These are phyloP conservation scores for Casaregolazyma lundiana DNA, from an alignment of 1,139 yeast genomes.

Conservation along the genomic window DNA sequence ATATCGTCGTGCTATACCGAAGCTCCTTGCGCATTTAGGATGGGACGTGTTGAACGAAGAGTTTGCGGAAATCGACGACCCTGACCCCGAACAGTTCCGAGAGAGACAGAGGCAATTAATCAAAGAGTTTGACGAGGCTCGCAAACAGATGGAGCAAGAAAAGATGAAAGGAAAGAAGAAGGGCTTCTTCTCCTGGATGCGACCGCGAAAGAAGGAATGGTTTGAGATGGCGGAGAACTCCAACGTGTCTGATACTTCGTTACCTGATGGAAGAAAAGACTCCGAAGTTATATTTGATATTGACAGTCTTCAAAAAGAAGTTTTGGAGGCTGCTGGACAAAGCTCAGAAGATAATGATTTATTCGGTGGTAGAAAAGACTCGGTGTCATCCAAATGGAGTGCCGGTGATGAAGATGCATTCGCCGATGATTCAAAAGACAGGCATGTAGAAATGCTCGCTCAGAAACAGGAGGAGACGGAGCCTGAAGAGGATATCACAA, in stretches of 20 bases:
- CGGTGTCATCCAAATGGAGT: constrained; percentile 16
- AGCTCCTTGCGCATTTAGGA: constrained; percentile 59
- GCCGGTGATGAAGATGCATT: constrained; percentile 25
- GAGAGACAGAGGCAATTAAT: constrained; percentile 72
- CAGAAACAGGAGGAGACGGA: neutral
- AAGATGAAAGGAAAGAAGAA: constrained; percentile 32
- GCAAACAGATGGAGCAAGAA: constrained; percentile 44
- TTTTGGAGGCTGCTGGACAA: constrained; percentile 11
- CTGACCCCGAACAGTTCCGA: constrained; percentile 83
- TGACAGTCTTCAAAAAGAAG: constrained; percentile 35
- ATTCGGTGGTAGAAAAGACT: neutral
- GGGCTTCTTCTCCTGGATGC: constrained; percentile 47
- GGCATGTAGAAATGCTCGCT: constrained; percentile 1
- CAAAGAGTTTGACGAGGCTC: constrained; percentile 80
- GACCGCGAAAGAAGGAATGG: constrained; percentile 81
- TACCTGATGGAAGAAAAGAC: neutral
- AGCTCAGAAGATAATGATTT: neutral
- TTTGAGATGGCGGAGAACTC: constrained; percentile 61
- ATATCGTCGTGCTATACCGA: constrained; percentile 90
- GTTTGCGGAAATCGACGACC: constrained; percentile 93
- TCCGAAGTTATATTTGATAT: constrained; percentile 31
- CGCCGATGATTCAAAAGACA: constrained; percentile 19
- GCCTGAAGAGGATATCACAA: neutral
- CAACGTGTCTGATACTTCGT: neutral
- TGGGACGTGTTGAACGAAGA: constrained; percentile 87